Evolutionary conservation across 352 stramenopile genomes (phyloP).

Genomic region (Globisporangium cystogenes): DNA sequence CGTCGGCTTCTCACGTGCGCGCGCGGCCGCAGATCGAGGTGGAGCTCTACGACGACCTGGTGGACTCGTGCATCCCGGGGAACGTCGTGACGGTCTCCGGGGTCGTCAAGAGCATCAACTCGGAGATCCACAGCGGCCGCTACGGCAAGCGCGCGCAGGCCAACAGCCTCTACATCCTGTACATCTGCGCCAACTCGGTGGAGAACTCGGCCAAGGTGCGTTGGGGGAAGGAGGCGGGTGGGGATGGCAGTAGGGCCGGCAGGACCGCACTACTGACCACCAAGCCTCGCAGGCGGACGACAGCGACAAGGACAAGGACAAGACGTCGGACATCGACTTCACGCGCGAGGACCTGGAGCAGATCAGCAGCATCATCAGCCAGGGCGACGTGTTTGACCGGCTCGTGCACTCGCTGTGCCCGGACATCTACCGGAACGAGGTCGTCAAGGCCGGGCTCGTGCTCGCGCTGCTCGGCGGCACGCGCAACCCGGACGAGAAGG

Average conservation of each 20-base stretch:
- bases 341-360: conserved; percentile 89
- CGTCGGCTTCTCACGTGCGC: not conserved
- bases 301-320: conserved; percentile 45
- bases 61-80: conserved; percentile 94
- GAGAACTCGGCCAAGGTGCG: conserved; percentile 55
- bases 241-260: too few species aligned
- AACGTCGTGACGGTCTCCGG: conserved; percentile 93
- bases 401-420: conserved; percentile 95
- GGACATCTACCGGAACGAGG: conserved; percentile 96
- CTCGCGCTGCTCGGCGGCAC: conserved; percentile 94
- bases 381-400: conserved; percentile 91
- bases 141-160: conserved; percentile 88
- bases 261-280: not conserved
- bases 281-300: conserved; percentile 10
- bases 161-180: conserved; percentile 93
- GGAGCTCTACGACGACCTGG: conserved; percentile 89
- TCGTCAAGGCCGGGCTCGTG: conserved; percentile 97
- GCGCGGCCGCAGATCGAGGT: conserved; percentile 58
- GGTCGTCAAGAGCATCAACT: conserved; percentile 94
- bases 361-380: conserved; percentile 88
- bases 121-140: conserved; percentile 86
- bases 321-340: conserved; percentile 64
- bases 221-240: not conserved
- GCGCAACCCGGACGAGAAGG: conserved; percentile 51
- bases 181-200: conserved; percentile 91